Percentiles rank a stretch among this genome's conserved stretches.
Evolutionary conservation across 495 filamentous ascomycete species (phyloP).

Genomic region (Aspergillus ostianus): DNA sequence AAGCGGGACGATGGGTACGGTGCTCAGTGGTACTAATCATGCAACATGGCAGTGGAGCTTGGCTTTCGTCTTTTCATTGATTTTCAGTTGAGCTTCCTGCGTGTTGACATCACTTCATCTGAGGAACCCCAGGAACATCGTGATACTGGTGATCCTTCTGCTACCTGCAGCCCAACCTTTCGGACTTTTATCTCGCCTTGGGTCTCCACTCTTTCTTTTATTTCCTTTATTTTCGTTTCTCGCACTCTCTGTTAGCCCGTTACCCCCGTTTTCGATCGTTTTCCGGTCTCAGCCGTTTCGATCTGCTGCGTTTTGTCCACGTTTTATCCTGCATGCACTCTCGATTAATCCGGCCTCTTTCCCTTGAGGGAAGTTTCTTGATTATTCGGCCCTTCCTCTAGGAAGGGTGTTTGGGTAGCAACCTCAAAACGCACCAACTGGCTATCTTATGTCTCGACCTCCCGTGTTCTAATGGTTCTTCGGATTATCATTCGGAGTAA

Average conservation of each 20-base stretch:
- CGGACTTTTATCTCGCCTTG: conserved; percentile 40
- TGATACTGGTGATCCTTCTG: conserved; percentile 32
- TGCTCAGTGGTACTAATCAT: conserved; percentile 62
- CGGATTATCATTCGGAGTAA: conserved; percentile 16
- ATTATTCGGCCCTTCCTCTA: conserved; percentile 6
- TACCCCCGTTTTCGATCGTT: conserved; percentile 39
- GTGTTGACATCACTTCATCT: conserved; percentile 30
- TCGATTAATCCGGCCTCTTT: conserved; percentile 2
- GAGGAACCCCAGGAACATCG: conserved; percentile 35
- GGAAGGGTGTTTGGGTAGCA: conserved; percentile 13
- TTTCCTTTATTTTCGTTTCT: conserved; percentile 25
- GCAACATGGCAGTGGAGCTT: conserved; percentile 34
- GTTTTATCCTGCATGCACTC: conserved; percentile 8
- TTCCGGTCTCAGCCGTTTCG: conserved; percentile 40
- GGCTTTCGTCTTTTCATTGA: conserved; percentile 18
- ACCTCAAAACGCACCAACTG: conserved; percentile 38
- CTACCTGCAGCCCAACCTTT: conserved; percentile 38
- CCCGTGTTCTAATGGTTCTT: conserved; percentile 17
- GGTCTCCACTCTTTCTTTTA: conserved; percentile 35
- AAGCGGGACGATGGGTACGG: conserved; percentile 68
- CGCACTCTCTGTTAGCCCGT: conserved; percentile 40
- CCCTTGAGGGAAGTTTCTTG: conserved; percentile 2
- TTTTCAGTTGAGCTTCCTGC: conserved; percentile 28
- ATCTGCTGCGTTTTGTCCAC: conserved; percentile 24
- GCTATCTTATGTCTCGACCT: conserved; percentile 38